Evolutionary conservation across 352 stramenopile genomes (phyloP).

Genomic region (Halophytophthora polymorphica): DNA sequence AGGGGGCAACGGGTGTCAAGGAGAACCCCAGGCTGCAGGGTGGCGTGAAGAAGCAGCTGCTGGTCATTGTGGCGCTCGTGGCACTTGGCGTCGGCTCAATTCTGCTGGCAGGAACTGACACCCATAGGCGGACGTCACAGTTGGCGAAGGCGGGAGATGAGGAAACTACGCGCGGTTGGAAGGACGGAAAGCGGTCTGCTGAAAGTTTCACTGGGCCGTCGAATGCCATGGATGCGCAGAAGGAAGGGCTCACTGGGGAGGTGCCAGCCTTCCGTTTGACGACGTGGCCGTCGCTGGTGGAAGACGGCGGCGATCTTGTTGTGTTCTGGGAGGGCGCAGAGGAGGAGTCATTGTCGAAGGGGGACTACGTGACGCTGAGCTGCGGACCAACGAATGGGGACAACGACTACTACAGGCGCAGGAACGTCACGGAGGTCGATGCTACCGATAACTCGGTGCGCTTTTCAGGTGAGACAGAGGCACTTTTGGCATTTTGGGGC

Average conservation of each 20-base stretch:
- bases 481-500: not conserved
- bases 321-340: constrained; percentile 36
- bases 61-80: constrained; percentile 3
- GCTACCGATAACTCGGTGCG: constrained; percentile 36
- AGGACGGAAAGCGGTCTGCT: not conserved
- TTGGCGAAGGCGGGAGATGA: no score
- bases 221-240: not conserved
- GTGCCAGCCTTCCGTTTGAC: constrained; percentile 23
- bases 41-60: not conserved
- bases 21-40: not conserved
- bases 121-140: no score
- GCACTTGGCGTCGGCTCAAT: not conserved
- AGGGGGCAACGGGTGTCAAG: not conserved
- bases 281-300: constrained; percentile 32
- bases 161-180: no score
- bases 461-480: constrained; percentile 34
- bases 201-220: not conserved
- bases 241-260: not conserved
- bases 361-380: constrained; percentile 65
- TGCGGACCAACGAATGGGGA: constrained; percentile 50
- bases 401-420: constrained; percentile 42
- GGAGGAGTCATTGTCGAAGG: constrained; percentile 5
- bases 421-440: constrained; percentile 31
- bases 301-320: constrained; percentile 50
- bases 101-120: no score